These are phyloP conservation scores for Aechmea fasciata DNA, from an alignment of 176 grass and related monocot genomes.

Conservation along the genomic window DNA sequence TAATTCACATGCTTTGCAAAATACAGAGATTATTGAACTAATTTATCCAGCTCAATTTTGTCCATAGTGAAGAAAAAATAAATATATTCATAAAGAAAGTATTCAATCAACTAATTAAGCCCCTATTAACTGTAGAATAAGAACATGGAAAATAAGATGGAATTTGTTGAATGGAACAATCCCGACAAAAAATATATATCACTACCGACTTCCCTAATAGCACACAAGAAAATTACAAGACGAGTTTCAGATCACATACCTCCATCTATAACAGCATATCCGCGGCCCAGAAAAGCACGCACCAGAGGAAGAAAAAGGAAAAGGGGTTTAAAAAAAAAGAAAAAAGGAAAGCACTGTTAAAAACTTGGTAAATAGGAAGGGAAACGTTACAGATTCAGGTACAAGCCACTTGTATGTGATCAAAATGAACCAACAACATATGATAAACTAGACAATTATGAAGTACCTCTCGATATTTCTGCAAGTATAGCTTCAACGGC, in stretches of 20 bases:
- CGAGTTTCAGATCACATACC: slow-evolving; percentile 37
- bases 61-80: no score
- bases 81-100: no score
- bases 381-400: background rate
- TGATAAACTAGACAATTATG: background rate
- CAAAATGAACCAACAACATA: background rate
- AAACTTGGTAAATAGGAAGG: background rate
- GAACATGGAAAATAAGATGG: background rate
- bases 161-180: background rate
- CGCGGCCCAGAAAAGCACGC: slow-evolving; percentile 25
- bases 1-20: background rate
- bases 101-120: no score
- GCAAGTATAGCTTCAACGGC: slow-evolving; percentile 79
- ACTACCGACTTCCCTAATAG: background rate
- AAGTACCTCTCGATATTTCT: slow-evolving; percentile 89
- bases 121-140: background rate
- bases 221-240: background rate
- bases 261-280: slow-evolving; percentile 53
- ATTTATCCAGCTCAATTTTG: background rate
- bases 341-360: slow-evolving; percentile 14
- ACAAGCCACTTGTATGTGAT: background rate
- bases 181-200: slow-evolving; percentile 1
- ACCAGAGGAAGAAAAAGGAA: slow-evolving; percentile 14
- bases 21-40: background rate
- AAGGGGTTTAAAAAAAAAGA: slow-evolving; percentile 5